These are phyloP conservation scores for Thalia dealbata DNA, from an alignment of 176 grass and related monocot genomes.

Conservation along the genomic window DNA sequence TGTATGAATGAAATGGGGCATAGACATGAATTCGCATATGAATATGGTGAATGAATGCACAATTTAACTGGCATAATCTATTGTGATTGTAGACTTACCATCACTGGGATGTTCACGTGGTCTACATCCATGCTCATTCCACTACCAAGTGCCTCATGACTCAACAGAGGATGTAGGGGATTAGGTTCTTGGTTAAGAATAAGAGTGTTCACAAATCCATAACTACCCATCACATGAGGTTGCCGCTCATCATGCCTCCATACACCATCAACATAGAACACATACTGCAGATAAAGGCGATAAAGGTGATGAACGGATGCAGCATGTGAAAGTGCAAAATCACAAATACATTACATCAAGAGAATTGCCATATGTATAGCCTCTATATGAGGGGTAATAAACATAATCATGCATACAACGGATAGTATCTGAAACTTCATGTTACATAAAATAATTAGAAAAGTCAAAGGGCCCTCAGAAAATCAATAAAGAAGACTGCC, in stretches of 20 bases:
- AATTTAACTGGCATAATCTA: too few species aligned
- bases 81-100: slow-evolving; percentile 29
- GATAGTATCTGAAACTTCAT: neutral
- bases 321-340: neutral
- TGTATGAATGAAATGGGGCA: neutral
- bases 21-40: neutral
- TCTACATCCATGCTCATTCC: slow-evolving; percentile 78
- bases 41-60: neutral
- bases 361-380: neutral
- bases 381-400: neutral
- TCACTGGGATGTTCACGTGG: slow-evolving; percentile 39
- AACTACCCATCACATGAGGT: slow-evolving; percentile 44
- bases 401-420: neutral
- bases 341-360: too few species aligned
- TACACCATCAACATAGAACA: slow-evolving; percentile 85
- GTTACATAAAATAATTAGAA: neutral
- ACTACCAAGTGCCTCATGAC: slow-evolving; percentile 37
- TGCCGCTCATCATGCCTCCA: slow-evolving; percentile 81
- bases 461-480: neutral
- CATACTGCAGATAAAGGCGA: slow-evolving; percentile 51
- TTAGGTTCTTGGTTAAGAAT: slow-evolving; percentile 44
- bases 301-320: neutral
- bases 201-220: slow-evolving; percentile 80
- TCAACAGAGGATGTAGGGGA: slow-evolving; percentile 39
- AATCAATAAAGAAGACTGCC: neutral